phyloP scores from a whole-genome alignment of 23 red algal species.

The Gracilaria vermiculophylla region DNA sequence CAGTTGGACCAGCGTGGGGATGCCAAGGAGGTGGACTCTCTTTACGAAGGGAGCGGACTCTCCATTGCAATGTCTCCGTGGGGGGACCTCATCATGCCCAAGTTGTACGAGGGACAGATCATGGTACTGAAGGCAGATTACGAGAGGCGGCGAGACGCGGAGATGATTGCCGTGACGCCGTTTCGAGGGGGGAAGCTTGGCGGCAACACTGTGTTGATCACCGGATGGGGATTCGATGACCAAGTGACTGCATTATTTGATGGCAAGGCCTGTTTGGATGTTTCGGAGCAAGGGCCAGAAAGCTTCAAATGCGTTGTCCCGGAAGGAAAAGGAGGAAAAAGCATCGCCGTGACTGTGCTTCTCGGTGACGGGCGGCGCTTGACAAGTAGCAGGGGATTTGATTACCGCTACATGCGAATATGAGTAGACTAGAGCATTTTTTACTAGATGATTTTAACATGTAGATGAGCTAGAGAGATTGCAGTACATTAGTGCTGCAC shows the following conservation, averaged over 20 bases:
- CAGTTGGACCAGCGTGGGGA: slow-evolving; percentile 12
- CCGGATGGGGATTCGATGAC: slow-evolving; percentile 15
- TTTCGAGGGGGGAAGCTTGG: slow-evolving; percentile 43
- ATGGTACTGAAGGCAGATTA: slow-evolving; percentile 39
- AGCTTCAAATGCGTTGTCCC: slow-evolving; percentile 13
- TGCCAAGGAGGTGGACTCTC: slow-evolving; percentile 28
- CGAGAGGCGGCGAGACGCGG: neutral
- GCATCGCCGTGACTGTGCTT: neutral
- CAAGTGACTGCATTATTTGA: slow-evolving; percentile 37
- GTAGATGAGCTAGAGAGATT: neutral
- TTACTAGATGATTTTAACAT: no score
- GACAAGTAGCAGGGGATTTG: neutral
- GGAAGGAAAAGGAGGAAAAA: neutral
- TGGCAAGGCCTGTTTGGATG: slow-evolving; percentile 36
- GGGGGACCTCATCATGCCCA: slow-evolving; percentile 67
- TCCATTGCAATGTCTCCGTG: slow-evolving; percentile 49
- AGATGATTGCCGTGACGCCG: slow-evolving; percentile 56
- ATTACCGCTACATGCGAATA: slow-evolving; percentile 5
- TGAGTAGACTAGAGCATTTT: neutral
- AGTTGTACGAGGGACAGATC: slow-evolving; percentile 49
- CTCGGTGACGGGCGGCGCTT: neutral
- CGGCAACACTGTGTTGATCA: slow-evolving; percentile 49
- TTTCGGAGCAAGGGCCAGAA: slow-evolving; percentile 1
- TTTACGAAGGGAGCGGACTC: slow-evolving; percentile 55
- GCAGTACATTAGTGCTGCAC: neutral